Conservation (phyloP, 495 filamentous ascomycete genomes). For the Melanomma pulvis-pyrius region DNA sequence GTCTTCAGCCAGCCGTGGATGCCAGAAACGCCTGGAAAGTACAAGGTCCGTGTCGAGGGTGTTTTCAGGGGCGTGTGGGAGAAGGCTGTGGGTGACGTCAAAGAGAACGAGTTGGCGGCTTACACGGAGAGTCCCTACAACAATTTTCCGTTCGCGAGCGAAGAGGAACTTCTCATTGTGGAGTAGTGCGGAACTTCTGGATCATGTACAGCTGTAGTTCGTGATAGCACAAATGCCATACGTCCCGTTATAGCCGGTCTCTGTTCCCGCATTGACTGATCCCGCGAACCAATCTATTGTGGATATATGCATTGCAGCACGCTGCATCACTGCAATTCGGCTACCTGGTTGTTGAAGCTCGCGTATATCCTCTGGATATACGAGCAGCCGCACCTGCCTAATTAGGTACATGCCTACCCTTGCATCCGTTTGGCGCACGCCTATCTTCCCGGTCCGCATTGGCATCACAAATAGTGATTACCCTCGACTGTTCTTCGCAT, state of each 20-base stretch:
- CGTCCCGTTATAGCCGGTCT: not conserved
- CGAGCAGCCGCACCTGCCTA: not conserved
- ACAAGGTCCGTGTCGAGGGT: slow-evolving; percentile 24
- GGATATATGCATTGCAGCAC: not conserved
- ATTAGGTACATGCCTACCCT: not conserved
- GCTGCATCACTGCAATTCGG: not conserved
- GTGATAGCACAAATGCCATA: not conserved
- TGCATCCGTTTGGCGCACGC: not conserved
- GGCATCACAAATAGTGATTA: not conserved
- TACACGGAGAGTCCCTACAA: not conserved
- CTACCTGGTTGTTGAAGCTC: not conserved
- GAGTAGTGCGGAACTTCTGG: slow-evolving; percentile 19
- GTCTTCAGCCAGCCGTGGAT: slow-evolving; percentile 32
- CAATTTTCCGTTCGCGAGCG: slow-evolving; percentile 12
- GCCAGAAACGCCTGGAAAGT: slow-evolving; percentile 22
- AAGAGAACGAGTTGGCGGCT: slow-evolving; percentile 21
- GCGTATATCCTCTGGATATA: not conserved
- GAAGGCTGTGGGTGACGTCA: slow-evolving; percentile 17
- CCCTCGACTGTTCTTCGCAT: no score
- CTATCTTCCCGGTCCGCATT: not conserved
- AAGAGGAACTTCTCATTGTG: slow-evolving; percentile 19
- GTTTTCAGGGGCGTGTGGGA: slow-evolving; percentile 31
- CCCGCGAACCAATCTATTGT: not conserved
- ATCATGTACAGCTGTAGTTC: not conserved
- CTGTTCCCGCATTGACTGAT: not conserved